Evolutionary conservation across 2,329 filamentous ascomycete species (phyloP).

Genomic region (Colletotrichum acutatum): DNA sequence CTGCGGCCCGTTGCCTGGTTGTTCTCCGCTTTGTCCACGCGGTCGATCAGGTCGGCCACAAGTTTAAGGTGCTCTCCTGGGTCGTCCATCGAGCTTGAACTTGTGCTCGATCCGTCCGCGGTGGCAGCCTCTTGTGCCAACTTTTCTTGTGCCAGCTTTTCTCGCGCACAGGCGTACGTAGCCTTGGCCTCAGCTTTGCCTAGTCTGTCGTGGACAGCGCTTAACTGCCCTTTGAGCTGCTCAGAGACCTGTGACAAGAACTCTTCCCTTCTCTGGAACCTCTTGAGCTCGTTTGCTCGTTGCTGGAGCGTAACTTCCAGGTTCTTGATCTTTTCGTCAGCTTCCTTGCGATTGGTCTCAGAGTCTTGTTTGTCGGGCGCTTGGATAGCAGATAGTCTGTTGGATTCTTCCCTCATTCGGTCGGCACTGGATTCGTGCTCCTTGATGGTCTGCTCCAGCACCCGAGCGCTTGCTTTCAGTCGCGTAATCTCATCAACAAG

Average conservation of each 20-base stretch:
- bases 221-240: background rate
- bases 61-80: background rate
- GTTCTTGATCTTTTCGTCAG: background rate
- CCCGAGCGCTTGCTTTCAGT: too few species aligned
- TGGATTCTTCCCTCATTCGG: too few species aligned
- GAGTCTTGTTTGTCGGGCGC: background rate
- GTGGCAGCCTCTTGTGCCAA: background rate
- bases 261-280: too few species aligned
- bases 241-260: background rate
- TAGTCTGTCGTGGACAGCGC: background rate
- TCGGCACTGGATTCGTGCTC: background rate
- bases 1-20: background rate
- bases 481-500: background rate
- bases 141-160: background rate
- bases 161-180: background rate
- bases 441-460: background rate
- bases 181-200: background rate
- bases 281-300: background rate
- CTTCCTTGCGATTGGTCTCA: background rate
- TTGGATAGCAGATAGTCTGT: background rate
- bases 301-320: background rate
- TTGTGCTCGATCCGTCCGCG: background rate
- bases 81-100: background rate
- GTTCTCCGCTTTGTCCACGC: background rate
- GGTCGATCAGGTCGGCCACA: background rate